These are phyloP conservation scores for Globisporangium ultimum DNA, from an alignment of 352 stramenopile genomes.

Conservation along the genomic window DNA sequence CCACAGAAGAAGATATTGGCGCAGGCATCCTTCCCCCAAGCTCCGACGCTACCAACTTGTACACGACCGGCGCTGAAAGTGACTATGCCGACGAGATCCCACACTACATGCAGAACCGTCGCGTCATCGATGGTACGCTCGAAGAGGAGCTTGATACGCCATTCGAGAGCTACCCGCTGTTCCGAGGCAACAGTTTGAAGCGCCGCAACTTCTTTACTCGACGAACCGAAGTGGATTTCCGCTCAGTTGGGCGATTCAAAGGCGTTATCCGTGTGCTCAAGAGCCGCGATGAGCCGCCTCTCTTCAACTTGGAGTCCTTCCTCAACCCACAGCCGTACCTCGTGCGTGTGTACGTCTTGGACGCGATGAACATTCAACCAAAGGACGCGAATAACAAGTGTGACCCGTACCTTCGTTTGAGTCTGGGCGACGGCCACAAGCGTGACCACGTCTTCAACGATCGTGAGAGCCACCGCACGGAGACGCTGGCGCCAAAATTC, in stretches of 20 bases:
- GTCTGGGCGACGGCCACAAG: slow-evolving; percentile 70
- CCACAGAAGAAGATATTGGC: slow-evolving; percentile 11
- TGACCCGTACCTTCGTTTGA: slow-evolving; percentile 84
- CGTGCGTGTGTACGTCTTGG: slow-evolving; percentile 85
- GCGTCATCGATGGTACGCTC: slow-evolving; percentile 43
- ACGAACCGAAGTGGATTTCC: slow-evolving; percentile 30
- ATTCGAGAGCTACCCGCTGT: slow-evolving; percentile 82
- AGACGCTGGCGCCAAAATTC: slow-evolving; percentile 83
- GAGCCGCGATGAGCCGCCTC: slow-evolving; percentile 55
- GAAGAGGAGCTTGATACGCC: slow-evolving; percentile 72
- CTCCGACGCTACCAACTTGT: slow-evolving; percentile 7
- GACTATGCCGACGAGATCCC: slow-evolving; percentile 67
- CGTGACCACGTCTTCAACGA: slow-evolving; percentile 76
- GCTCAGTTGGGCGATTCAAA: slow-evolving; percentile 85
- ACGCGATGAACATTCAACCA: slow-evolving; percentile 74
- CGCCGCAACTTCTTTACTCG: slow-evolving; percentile 31
- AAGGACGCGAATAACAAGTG: slow-evolving; percentile 82
- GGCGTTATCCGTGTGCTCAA: slow-evolving; percentile 82
- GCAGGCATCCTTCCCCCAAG: slow-evolving; percentile 11
- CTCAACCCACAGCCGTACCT: slow-evolving; percentile 76
- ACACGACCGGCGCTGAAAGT: slow-evolving; percentile 22
- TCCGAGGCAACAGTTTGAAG: slow-evolving; percentile 45
- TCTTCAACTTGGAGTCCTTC: slow-evolving; percentile 76
- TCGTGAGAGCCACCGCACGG: slow-evolving; percentile 65
- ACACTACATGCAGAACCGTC: slow-evolving; percentile 65